phyloP scores from a whole-genome alignment of 1,139 yeast genomes.

The Saccharomycopsis hybrid region DNA sequence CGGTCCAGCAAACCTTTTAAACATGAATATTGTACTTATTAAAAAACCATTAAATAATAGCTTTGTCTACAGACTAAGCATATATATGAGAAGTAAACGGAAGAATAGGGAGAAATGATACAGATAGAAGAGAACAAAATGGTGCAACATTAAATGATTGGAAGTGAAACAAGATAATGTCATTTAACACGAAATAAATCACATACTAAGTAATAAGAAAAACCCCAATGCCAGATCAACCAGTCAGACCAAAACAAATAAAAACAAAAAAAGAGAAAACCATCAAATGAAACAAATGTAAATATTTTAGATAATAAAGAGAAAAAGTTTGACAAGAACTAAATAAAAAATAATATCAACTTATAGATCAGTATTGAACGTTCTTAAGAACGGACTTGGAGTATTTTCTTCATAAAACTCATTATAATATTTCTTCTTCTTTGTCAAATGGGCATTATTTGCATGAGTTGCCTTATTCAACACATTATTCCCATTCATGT shows the following conservation, averaged over 20 bases:
- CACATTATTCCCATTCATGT: slow-evolving; percentile 12
- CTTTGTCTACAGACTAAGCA: too few species aligned
- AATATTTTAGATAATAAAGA: neutral
- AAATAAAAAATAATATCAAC: neutral
- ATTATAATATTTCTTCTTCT: slow-evolving; percentile 20
- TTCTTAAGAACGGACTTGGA: slow-evolving; percentile 17
- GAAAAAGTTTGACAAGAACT: neutral
- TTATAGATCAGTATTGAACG: slow-evolving; percentile 22
- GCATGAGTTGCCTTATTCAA: slow-evolving; percentile 10
- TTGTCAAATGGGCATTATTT: slow-evolving; percentile 1
- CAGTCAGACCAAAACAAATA: neutral
- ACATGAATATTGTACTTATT: too few species aligned
- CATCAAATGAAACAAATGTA: neutral
- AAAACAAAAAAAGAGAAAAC: neutral
- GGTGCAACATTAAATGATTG: too few species aligned
- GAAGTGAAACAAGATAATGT: neutral
- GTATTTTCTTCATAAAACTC: slow-evolving; percentile 20
- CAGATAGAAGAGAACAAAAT: too few species aligned
- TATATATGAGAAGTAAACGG: too few species aligned
- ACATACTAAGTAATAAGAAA: neutral
- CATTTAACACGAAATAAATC: neutral
- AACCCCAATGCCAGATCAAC: neutral
- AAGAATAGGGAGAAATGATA: too few species aligned
- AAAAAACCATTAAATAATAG: too few species aligned
- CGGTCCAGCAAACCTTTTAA: too few species aligned